phyloP scores from a whole-genome alignment of 805 yeast species.

The Hanseniaspora valbyensis region DNA sequence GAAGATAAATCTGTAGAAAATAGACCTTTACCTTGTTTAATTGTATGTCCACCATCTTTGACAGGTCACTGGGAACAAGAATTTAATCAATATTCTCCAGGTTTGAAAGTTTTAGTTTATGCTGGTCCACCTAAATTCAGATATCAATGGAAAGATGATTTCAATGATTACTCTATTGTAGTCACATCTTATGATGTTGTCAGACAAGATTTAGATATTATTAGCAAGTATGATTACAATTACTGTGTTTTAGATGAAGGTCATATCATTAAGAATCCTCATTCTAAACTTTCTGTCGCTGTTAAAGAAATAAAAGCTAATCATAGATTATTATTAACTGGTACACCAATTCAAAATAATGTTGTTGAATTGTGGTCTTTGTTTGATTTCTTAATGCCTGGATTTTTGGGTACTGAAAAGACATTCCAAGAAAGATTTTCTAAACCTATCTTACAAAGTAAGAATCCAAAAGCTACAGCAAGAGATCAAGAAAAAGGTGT shows the following conservation, averaged over 20 bases:
- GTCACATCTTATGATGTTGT: conserved; percentile 95
- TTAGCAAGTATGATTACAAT: conserved; percentile 59
- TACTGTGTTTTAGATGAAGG: conserved; percentile 97
- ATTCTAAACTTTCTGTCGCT: conserved; percentile 76
- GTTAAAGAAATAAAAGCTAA: conserved; percentile 76
- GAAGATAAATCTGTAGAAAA: conserved; percentile 52
- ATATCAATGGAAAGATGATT: conserved; percentile 39
- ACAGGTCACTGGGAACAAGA: conserved; percentile 99
- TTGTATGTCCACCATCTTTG: conserved; percentile 92
- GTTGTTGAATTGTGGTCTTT: conserved; percentile 95
- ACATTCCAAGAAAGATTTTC: conserved; percentile 89
- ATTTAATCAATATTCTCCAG: conserved; percentile 78
- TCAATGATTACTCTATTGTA: conserved; percentile 62
- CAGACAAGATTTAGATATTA: conserved; percentile 69
- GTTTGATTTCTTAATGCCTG: conserved; percentile 97
- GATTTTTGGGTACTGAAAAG: conserved; percentile 90
- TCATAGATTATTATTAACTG: conserved; percentile 82
- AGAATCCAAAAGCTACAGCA: conserved; percentile 76
- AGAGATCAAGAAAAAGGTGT: conserved; percentile 97
- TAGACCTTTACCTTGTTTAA: conserved; percentile 68
- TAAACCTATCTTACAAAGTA: conserved; percentile 91
- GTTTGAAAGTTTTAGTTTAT: conserved; percentile 68
- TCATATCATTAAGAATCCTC: conserved; percentile 87
- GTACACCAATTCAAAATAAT: conserved; percentile 96
- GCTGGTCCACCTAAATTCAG: conserved; percentile 87